Conservation (phyloP, 202 grass and related monocot genomes). For the Musa balbisiana region DNA sequence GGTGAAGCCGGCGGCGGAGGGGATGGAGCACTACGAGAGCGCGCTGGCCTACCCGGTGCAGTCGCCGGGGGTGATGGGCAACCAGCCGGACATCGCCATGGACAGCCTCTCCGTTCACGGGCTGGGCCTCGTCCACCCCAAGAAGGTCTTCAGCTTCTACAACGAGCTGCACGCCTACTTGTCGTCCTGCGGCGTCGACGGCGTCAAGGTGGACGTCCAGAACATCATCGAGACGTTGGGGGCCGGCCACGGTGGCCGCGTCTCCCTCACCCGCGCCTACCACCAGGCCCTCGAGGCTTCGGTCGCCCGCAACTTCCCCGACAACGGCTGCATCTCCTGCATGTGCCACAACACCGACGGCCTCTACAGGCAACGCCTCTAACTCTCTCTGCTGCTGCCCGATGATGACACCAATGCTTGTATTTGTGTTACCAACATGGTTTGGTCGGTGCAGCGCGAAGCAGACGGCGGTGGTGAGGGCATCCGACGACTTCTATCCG, state of each 20-base stretch:
- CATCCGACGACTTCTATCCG: constrained; percentile 89
- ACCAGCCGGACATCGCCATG: constrained; percentile 74
- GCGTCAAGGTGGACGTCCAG: constrained; percentile 91
- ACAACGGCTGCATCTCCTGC: constrained; percentile 75
- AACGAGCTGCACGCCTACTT: constrained; percentile 67
- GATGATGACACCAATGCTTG: too few relatives aligned
- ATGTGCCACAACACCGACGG: constrained; percentile 92
- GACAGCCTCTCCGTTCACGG: constrained; percentile 72
- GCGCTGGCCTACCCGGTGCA: constrained; percentile 50
- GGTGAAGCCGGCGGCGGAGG: constrained; percentile 38
- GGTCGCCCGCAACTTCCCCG: constrained; percentile 47
- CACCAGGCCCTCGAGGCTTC: constrained; percentile 65
- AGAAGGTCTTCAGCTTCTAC: constrained; percentile 43
- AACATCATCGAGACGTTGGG: constrained; percentile 80
- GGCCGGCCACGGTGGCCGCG: constrained; percentile 54
- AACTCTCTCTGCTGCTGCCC: too few relatives aligned
- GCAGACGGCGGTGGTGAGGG: constrained; percentile 64
- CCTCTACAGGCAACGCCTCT: constrained; percentile 40
- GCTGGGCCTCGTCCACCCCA: constrained; percentile 65
- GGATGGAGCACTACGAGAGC: constrained; percentile 51
- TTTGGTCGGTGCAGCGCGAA: constrained; percentile 22
- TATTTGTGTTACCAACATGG: neutral
- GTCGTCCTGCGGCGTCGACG: constrained; percentile 50
- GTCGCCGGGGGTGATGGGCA: constrained; percentile 57
- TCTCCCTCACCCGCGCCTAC: constrained; percentile 44